Percentiles rank a stretch among this genome's conserved stretches.
phyloP scores from a whole-genome alignment of 306 rosid species.

The Trifolium repens region DNA sequence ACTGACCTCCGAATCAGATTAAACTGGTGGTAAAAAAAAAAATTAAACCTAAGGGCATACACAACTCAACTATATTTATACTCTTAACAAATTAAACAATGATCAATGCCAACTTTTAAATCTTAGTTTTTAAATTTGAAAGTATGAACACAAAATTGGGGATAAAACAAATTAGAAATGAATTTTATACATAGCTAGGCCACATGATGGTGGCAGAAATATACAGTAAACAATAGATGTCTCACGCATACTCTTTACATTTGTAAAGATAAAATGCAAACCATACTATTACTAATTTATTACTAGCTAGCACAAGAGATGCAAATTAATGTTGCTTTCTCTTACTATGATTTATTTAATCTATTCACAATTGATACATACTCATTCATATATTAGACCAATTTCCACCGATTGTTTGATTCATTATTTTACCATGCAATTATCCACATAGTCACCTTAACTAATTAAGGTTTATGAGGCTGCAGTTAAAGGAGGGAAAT shows the following conservation, averaged over 20 bases:
- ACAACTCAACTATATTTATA: background rate
- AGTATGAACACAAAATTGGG: background rate
- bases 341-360: no score
- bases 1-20: no score
- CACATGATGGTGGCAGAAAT: background rate
- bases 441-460: conserved; percentile 3
- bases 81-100: background rate
- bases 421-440: background rate
- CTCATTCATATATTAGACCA: no score
- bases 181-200: background rate
- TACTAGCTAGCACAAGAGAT: background rate
- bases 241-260: background rate
- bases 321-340: background rate
- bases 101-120: no score
- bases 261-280: no score
- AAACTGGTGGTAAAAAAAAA: no score
- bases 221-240: background rate
- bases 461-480: conserved; percentile 48
- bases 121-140: background rate
- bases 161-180: background rate
- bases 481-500: conserved; percentile 54
- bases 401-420: background rate
- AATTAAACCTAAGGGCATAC: no score
- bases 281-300: no score
- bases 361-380: background rate